A percentile compares a stretch with the other conserved stretches of the same genome.
Conservation (phyloP, 176 grass and related monocot species). For the Eragrostis nindensis region DNA sequence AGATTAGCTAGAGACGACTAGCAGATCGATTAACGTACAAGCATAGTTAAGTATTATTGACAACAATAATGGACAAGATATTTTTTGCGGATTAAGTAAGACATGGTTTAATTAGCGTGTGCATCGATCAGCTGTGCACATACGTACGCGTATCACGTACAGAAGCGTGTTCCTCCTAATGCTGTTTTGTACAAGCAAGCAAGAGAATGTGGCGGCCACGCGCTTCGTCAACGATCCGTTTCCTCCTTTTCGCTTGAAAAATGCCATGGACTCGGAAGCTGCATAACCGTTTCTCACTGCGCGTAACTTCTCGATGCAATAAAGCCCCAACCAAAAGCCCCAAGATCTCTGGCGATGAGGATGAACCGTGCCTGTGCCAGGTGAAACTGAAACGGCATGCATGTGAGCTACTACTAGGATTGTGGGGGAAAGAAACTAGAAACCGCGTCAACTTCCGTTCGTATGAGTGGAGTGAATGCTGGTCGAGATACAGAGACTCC, state of each 20-base stretch:
- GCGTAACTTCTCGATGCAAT: background rate
- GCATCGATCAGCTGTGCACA: background rate
- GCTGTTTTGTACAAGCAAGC: background rate
- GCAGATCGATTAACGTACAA: slow-evolving; percentile 43
- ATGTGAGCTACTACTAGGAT: background rate
- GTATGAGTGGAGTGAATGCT: background rate
- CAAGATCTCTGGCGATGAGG: background rate
- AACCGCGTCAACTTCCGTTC: slow-evolving; percentile 36
- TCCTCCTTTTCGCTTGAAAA: slow-evolving; percentile 21
- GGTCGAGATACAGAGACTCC: background rate
- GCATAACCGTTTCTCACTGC: background rate
- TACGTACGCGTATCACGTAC: background rate
- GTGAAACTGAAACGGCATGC: slow-evolving; percentile 21
- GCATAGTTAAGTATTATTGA: slow-evolving; percentile 19
- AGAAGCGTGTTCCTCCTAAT: background rate
- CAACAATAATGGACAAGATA: slow-evolving; percentile 16
- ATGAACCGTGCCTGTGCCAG: background rate
- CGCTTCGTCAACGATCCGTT: slow-evolving; percentile 11
- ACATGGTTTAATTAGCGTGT: background rate
- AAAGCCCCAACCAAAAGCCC: no score
- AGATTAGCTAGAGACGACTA: background rate
- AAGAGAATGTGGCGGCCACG: slow-evolving; percentile 31
- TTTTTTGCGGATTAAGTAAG: background rate
- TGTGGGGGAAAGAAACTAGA: slow-evolving; percentile 36
- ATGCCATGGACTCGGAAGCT: slow-evolving; percentile 21